Evolutionary conservation across 139 green algal species (phyloP), one percentile per base, ranked within the genome.

Genomic region (Micractinium conductrix): DNA sequence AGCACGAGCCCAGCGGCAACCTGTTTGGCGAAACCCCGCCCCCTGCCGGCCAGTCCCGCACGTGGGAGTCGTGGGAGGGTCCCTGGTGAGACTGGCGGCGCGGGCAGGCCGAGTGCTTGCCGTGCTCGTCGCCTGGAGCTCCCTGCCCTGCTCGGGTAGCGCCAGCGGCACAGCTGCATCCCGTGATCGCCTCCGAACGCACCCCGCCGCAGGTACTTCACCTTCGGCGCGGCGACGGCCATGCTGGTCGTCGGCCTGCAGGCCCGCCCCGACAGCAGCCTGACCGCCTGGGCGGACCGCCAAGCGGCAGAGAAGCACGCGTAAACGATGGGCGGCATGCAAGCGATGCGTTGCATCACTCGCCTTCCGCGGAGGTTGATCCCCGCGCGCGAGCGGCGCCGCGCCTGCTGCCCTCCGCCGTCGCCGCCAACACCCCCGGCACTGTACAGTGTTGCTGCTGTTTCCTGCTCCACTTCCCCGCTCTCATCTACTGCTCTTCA

Each of bases 31-130:
- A 98, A 83, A 92, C 93, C 26, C 94, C 95, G 24, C 94, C 90
- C 16, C 86, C 91, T 0, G 82, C 93, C 33, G 95, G 95, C 1
- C 86, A 96, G 81, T 85, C 85, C 22, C 88, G 95, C 43, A 93
- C 94, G 53, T 93, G 88, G 89, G 93, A 98, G 87, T 93, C 90
- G 75, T 98, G 95, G 95, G 95, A 98, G 89, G 91, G 90, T 7
- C 91, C 90, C 12, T 97, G 93, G 95, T 98, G 80, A 92, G 93
- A 87, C n/a, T 7, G 2, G n/a, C n/a, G n/a, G n/a, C n/a, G n/a
- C n/a, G n/a, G n/a, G n/a, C n/a, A n/a, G n/a, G n/a, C n/a, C n/a
- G n/a, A n/a, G n/a, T n/a, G n/a, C n/a, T n/a, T n/a, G n/a, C n/a
- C n/a, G n/a, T n/a, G n/a, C n/a, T n/a, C n/a, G n/a, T n/a, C n/a